Evolutionary conservation across 225 moss, liverwort and hornwort species (phyloP).

Genomic region (Sphagnum tenellum): DNA sequence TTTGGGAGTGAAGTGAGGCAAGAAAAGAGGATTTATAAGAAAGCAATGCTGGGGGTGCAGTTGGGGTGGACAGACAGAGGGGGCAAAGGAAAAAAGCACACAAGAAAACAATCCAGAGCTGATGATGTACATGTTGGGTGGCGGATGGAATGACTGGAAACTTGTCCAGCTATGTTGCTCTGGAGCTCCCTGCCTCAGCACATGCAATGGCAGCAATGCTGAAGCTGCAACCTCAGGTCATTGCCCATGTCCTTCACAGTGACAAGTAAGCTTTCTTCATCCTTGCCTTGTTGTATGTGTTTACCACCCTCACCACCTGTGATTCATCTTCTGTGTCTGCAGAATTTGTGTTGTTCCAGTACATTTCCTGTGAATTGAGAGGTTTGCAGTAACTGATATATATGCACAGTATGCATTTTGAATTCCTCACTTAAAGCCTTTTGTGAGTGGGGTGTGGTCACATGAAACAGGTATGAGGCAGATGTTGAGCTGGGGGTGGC

Average conservation of each 20-base stretch:
- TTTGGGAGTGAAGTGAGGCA: too few relatives aligned
- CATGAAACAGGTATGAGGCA: conserved; percentile 21
- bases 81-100: conserved; percentile 12
- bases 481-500: conserved; percentile 31
- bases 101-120: conserved; percentile 6
- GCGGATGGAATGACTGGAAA: conserved; percentile 13
- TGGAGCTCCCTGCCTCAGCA: conserved; percentile 34
- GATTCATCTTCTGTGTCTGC: too few relatives aligned
- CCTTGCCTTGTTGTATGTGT: too few relatives aligned
- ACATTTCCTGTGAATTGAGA: too few relatives aligned
- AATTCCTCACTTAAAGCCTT: background rate
- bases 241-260: conserved; percentile 29
- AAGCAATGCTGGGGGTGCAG: conserved; percentile 3
- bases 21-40: conserved; percentile 1
- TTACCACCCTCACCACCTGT: too few relatives aligned
- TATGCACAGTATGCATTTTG: background rate
- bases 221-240: conserved; percentile 23
- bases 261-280: conserved; percentile 17
- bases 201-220: conserved; percentile 23
- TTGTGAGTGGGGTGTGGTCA: background rate
- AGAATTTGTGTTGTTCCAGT: too few relatives aligned
- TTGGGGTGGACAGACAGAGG: conserved; percentile 15
- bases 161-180: conserved; percentile 31
- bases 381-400: too few relatives aligned
- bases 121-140: conserved; percentile 24